These are phyloP conservation scores for Cymbidium sinense DNA, from an alignment of 106 monocot genomes.

Conservation along the genomic window DNA sequence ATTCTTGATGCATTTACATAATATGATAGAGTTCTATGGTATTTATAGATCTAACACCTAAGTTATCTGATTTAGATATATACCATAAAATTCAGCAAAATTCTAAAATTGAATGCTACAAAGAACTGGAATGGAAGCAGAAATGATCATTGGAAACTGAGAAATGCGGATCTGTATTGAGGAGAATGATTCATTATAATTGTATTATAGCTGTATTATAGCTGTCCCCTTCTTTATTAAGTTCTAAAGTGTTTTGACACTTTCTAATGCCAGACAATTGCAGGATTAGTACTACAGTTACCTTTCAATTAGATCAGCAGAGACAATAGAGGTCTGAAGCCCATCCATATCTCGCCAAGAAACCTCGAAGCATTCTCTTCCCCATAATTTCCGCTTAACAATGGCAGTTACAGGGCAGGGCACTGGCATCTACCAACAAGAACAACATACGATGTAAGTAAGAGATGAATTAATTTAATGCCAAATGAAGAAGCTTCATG, in stretches of 20 bases:
- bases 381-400: constrained; percentile 66
- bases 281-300: constrained; percentile 5
- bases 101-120: no score
- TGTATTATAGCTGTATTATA: no score
- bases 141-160: no score
- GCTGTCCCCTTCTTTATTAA: no score
- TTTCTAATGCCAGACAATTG: neutral
- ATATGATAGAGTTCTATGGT: no score
- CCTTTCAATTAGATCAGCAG: constrained; percentile 64
- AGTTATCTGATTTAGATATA: no score
- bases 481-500: neutral
- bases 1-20: no score
- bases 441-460: neutral
- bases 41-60: no score
- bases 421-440: constrained; percentile 53
- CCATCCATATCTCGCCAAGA: constrained; percentile 63
- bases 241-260: neutral
- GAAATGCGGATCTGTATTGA: no score
- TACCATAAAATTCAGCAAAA: no score
- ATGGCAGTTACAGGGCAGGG: constrained; percentile 63
- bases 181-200: no score
- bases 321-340: constrained; percentile 37
- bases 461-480: neutral
- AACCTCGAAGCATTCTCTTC: constrained; percentile 69
- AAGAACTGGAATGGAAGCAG: no score